These are phyloP conservation scores for Ceratobasidium sp. DNA, from an alignment of 1,284 basidiomycete genomes.

Conservation along the genomic window DNA sequence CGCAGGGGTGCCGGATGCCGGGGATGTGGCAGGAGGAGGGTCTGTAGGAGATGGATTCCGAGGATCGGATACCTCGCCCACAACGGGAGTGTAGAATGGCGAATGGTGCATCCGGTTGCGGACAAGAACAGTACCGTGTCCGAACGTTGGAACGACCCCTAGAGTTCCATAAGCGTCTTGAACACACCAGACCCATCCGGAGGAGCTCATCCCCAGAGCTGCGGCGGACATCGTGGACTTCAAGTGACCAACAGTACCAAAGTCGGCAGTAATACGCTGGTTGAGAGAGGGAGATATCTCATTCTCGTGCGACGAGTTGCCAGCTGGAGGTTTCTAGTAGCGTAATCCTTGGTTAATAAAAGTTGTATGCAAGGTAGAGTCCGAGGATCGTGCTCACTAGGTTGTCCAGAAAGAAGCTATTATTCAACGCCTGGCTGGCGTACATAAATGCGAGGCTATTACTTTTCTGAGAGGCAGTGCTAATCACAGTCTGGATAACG, in stretches of 20 bases:
- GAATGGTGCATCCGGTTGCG: conserved; percentile 51
- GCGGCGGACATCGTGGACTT: conserved; percentile 83
- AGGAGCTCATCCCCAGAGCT: conserved; percentile 81
- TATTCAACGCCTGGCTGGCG: conserved; percentile 93
- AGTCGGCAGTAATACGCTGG: conserved; percentile 63
- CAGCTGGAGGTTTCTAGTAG: conserved; percentile 67
- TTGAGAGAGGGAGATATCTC: conserved; percentile 59
- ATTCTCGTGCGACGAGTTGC: conserved; percentile 60
- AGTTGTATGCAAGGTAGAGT: conserved; percentile 39
- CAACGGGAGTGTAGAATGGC: conserved; percentile 23
- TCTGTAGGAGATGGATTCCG: background rate
- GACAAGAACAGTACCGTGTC: conserved; percentile 89
- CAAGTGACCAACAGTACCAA: conserved; percentile 75
- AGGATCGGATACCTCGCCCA: conserved; percentile 32
- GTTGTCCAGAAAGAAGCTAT: conserved; percentile 91
- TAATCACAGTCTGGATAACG: conserved; percentile 82
- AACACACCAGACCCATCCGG: conserved; percentile 92
- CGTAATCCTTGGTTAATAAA: conserved; percentile 25
- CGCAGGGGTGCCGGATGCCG: conserved; percentile 55
- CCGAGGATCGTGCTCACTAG: conserved; percentile 71
- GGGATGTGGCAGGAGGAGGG: conserved; percentile 51
- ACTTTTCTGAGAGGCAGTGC: conserved; percentile 71
- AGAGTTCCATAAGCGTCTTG: conserved; percentile 73
- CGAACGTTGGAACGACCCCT: conserved; percentile 87
- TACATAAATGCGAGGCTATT: conserved; percentile 89